A percentile compares a stretch with the other conserved stretches of the same genome.
These are phyloP conservation scores for Trypethelium eluteriae DNA, from an alignment of 495 filamentous ascomycete genomes.

Conservation along the genomic window DNA sequence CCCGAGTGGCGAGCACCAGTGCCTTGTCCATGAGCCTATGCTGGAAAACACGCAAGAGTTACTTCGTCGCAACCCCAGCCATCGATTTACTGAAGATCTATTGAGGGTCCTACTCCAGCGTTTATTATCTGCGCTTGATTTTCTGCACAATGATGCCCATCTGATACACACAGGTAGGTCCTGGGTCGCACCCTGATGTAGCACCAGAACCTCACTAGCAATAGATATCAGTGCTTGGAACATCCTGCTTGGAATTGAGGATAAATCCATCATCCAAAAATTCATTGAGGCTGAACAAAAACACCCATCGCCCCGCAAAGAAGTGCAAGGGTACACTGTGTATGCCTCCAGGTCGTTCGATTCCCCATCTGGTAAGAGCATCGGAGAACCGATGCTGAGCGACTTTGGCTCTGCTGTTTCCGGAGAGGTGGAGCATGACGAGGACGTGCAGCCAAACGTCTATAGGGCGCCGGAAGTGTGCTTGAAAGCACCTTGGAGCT, in stretches of 20 bases:
- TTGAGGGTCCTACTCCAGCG: neutral
- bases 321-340: conserved; percentile 26
- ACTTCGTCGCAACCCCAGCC: conserved; percentile 12
- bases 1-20: conserved; percentile 3
- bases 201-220: too few relatives aligned
- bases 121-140: neutral
- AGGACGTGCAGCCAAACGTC: conserved; percentile 32
- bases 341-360: conserved; percentile 28
- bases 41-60: conserved; percentile 12
- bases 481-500: conserved; percentile 17
- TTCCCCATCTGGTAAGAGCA: conserved; percentile 18
- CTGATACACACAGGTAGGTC: conserved; percentile 13
- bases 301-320: conserved; percentile 32
- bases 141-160: conserved; percentile 4
- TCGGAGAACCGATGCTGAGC: conserved; percentile 34
- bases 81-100: conserved; percentile 13
- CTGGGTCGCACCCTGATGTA: too few relatives aligned
- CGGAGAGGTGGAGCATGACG: conserved; percentile 30
- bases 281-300: conserved; percentile 24
- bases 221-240: conserved; percentile 31
- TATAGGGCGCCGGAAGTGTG: conserved; percentile 35
- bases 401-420: conserved; percentile 37
- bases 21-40: conserved; percentile 12
- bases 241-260: conserved; percentile 28
- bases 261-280: conserved; percentile 14